A percentile compares a stretch with the other conserved stretches of the same genome.
Conservation (phyloP, 345 rosid species). For the Aquilaria yunnanensis region DNA sequence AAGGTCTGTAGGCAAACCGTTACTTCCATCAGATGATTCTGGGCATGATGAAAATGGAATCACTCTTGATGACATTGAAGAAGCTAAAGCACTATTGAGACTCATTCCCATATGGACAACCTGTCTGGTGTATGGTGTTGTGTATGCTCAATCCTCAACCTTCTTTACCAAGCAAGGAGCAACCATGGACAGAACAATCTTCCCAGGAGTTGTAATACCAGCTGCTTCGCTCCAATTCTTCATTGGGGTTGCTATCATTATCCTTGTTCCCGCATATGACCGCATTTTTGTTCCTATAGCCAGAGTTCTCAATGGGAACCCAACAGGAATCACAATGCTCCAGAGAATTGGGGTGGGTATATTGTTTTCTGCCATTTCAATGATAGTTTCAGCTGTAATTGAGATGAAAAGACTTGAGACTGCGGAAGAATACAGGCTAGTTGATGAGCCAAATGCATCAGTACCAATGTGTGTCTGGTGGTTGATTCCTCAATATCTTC, state of each 20-base stretch:
- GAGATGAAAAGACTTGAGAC: slow-evolving; percentile 45
- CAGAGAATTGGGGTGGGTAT: slow-evolving; percentile 64
- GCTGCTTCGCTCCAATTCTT: slow-evolving; percentile 51
- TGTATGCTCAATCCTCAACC: slow-evolving; percentile 46
- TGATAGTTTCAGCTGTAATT: slow-evolving; percentile 43
- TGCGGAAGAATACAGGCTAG: slow-evolving; percentile 33
- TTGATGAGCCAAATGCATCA: slow-evolving; percentile 34
- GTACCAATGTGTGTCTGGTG: slow-evolving; percentile 65
- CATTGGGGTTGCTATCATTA: slow-evolving; percentile 28
- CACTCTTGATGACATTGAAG: slow-evolving; percentile 46
- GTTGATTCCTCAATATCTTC: slow-evolving; percentile 56
- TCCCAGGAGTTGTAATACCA: slow-evolving; percentile 27
- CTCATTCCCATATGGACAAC: slow-evolving; percentile 55
- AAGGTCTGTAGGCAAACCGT: slow-evolving; percentile 51
- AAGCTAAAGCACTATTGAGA: slow-evolving; percentile 47
- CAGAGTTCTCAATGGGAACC: slow-evolving; percentile 36
- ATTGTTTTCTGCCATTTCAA: slow-evolving; percentile 32
- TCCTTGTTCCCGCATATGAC: slow-evolving; percentile 45
- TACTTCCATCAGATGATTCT: slow-evolving; percentile 32
- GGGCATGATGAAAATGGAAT: slow-evolving; percentile 20
- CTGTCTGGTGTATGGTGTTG: slow-evolving; percentile 40
- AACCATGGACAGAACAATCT: slow-evolving; percentile 49
- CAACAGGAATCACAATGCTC: slow-evolving; percentile 58
- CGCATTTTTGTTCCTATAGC: slow-evolving; percentile 42
- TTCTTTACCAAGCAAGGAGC: slow-evolving; percentile 64